These are phyloP conservation scores for Prinsepia uniflora DNA, from an alignment of 306 rosid species.

Conservation along the genomic window DNA sequence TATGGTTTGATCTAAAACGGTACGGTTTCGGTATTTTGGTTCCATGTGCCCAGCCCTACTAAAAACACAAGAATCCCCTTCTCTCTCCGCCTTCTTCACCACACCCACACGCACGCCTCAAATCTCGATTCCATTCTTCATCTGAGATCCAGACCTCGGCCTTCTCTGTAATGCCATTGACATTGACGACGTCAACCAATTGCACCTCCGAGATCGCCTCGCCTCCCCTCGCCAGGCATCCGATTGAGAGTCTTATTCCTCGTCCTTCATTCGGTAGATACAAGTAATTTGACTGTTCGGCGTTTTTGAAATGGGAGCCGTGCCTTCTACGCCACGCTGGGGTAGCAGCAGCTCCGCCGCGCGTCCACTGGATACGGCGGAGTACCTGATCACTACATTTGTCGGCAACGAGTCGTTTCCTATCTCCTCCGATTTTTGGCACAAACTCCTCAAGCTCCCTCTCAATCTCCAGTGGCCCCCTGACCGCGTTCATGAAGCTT, in stretches of 20 bases:
- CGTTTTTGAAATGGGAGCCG: conserved; percentile 61
- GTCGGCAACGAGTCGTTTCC: conserved; percentile 81
- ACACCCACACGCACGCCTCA: conserved; percentile 3
- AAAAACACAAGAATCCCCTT: conserved; percentile 41
- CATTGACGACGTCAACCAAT: conserved; percentile 26
- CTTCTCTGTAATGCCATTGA: conserved; percentile 40
- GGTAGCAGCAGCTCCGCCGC: conserved; percentile 25
- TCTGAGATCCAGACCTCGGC: conserved; percentile 33
- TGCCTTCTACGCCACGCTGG: conserved; percentile 82
- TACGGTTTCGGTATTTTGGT: too few species aligned
- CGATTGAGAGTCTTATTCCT: conserved; percentile 22
- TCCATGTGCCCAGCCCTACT: too few species aligned
- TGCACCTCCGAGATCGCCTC: conserved; percentile 27
- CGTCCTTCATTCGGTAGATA: not conserved
- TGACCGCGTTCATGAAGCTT: conserved; percentile 72
- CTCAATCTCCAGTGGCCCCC: conserved; percentile 72
- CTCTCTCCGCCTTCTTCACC: conserved; percentile 17
- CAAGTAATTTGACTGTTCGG: conserved; percentile 2
- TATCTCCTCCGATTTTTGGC: conserved; percentile 88
- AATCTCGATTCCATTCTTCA: conserved; percentile 31
- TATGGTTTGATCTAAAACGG: too few species aligned
- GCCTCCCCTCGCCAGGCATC: conserved; percentile 21
- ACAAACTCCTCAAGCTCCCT: conserved; percentile 80
- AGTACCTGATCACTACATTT: conserved; percentile 81
- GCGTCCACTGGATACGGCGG: conserved; percentile 76